Evolutionary conservation across 2,329 filamentous ascomycete species (phyloP), one percentile per base, ranked within the genome.

Genomic region (Neophaeococcomyces mojaviensis): DNA sequence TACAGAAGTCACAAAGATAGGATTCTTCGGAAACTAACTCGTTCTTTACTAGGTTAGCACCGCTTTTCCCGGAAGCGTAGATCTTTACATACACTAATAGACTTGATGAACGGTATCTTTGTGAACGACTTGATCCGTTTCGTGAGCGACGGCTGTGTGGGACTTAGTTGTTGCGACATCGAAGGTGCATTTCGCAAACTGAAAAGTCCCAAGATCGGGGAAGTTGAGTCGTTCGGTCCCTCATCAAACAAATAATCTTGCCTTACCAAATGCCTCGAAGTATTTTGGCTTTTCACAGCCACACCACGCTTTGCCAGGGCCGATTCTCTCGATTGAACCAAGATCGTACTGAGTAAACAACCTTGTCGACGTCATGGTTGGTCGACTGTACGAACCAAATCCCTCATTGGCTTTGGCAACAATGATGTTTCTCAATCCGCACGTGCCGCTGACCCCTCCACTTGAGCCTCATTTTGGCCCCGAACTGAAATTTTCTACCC

Each of bases 1-100:
- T 38, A 35, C 55, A 57, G 12, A 41, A 53, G 24, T 57, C 55
- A 47, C 55, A 57, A 10, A 55, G 48, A 37, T 50, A 51, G 35
- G 55, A 55, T 38, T 54, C 40, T 47, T 49, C 48, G 19, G 49
- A 50, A 18, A 36, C 30, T 2, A 47, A n/a, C 10, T 44, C n/a
- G 12, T 15, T 32, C 41, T 41, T 41, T 33, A 4, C 16, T 15
- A n/a, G 8, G 18, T 41, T 33, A 41, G 39, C 18, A 41, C 7
- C 28, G n/a, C 3, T 8, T 34, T 43, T 3, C 13, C 10, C 24
- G 24, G 5, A 28, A 34, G 15, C 15, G 12, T 16, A 19, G 2
- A 24, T 30, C 9, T 8, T 18, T 22, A 44, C 41, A 9, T 28
- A 44, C 41, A 20, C 46, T 46, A 22, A 50, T 55, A 15, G 53